Conservation (phyloP, 1,284 basidiomycete species). For the Porodaedalea pini region DNA sequence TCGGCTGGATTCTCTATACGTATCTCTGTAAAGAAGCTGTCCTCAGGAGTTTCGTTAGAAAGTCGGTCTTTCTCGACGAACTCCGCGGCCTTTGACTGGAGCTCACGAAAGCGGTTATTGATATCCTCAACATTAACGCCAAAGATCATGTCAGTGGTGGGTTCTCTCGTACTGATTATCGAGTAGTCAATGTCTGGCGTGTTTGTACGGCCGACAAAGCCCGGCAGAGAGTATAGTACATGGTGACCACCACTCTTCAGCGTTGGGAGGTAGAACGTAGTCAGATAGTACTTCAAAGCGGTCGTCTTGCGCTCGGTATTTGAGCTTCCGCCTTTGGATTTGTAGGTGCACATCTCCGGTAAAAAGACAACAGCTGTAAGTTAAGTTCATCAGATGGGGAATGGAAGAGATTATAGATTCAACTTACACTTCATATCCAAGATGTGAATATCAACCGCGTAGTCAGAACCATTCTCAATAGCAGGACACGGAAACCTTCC, state of each 20-base stretch:
- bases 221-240: constrained; percentile 22
- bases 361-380: constrained; percentile 15
- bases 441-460: constrained; percentile 11
- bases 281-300: constrained; percentile 18
- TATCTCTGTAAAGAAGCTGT: constrained; percentile 29
- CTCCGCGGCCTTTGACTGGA: constrained; percentile 33
- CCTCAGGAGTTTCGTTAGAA: constrained; percentile 19
- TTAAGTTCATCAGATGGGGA: not conserved
- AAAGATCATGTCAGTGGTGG: constrained; percentile 25
- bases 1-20: constrained; percentile 24
- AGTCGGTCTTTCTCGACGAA: constrained; percentile 21
- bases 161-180: constrained; percentile 11
- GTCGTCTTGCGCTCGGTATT: not conserved
- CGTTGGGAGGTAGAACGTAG: constrained; percentile 18
- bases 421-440: constrained; percentile 15
- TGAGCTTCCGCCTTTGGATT: not conserved
- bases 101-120: constrained; percentile 30
- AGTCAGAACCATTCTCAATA: constrained; percentile 9
- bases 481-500: constrained; percentile 9
- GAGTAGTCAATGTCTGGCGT: constrained; percentile 22
- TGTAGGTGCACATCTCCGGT: constrained; percentile 3
- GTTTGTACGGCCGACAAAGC: constrained; percentile 22
- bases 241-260: constrained; percentile 20
- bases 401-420: not conserved
- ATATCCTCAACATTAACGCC: constrained; percentile 30